These are phyloP conservation scores for Bretziella fagacearum DNA, from an alignment of 2,329 filamentous ascomycete genomes.

Conservation along the genomic window DNA sequence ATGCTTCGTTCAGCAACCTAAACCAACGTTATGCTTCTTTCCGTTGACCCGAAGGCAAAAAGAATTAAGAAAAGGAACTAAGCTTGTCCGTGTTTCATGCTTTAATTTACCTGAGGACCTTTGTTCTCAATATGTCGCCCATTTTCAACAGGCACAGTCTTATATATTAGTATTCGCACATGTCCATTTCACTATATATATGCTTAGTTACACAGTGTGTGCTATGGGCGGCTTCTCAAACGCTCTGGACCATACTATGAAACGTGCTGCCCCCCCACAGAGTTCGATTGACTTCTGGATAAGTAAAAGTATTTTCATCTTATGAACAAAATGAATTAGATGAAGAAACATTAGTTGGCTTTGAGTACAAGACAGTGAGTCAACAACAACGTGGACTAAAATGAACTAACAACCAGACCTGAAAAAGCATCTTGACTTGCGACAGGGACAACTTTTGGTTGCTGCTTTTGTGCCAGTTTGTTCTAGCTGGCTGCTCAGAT, in stretches of 20 bases:
- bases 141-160: constrained; percentile 4
- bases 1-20: too few relatives aligned
- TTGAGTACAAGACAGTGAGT: too few relatives aligned
- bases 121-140: neutral
- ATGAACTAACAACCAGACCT: too few relatives aligned
- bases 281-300: too few relatives aligned
- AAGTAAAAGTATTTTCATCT: too few relatives aligned
- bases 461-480: too few relatives aligned
- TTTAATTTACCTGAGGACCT: constrained; percentile 2
- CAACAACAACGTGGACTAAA: too few relatives aligned
- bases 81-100: constrained; percentile 7
- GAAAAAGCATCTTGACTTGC: too few relatives aligned
- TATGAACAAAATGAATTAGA: neutral
- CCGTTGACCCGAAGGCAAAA: neutral
- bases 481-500: too few relatives aligned
- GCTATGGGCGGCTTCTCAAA: constrained; percentile 6
- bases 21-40: too few relatives aligned
- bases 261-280: too few relatives aligned
- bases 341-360: neutral
- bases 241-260: neutral
- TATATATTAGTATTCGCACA: neutral
- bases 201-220: constrained; percentile 4
- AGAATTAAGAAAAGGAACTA: neutral
- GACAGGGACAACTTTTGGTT: too few relatives aligned
- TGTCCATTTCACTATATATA: neutral